Evolutionary conservation across 768 basidiomycete species (phyloP).

Genomic region (Mycena epipterygia): DNA sequence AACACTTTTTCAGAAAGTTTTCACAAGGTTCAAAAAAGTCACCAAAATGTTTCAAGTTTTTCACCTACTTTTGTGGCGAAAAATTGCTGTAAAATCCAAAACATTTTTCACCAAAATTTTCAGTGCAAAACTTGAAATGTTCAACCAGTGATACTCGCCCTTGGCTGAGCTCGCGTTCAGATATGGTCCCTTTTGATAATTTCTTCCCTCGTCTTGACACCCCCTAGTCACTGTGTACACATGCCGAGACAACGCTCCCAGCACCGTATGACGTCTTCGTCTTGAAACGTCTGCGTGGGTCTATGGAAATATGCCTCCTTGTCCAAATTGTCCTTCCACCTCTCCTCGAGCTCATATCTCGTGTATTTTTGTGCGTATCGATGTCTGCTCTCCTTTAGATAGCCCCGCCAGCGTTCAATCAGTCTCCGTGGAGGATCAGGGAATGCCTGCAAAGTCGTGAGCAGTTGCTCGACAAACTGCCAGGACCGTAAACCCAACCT

Average conservation of each 20-base stretch:
- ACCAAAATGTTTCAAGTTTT: too few relatives aligned
- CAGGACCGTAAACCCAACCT: background rate
- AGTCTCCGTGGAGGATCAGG: background rate
- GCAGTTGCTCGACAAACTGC: background rate
- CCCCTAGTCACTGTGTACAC: too few relatives aligned
- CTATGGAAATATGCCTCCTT: background rate
- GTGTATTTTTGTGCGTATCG: background rate
- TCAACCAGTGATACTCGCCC: too few relatives aligned
- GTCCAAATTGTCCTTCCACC: background rate
- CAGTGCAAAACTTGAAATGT: too few relatives aligned
- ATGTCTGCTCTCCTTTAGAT: background rate
- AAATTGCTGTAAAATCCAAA: too few relatives aligned
- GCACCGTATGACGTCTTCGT: background rate
- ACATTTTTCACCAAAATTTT: too few relatives aligned
- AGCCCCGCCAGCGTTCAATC: background rate
- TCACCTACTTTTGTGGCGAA: too few relatives aligned
- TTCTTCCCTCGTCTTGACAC: too few relatives aligned
- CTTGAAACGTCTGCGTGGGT: background rate
- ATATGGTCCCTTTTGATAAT: too few relatives aligned
- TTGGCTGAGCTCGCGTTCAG: too few relatives aligned
- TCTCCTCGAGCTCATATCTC: background rate
- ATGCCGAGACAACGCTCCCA: background rate
- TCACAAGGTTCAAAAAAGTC: too few relatives aligned
- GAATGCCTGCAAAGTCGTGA: background rate
- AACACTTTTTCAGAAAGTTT: too few relatives aligned